Conservation (phyloP, 108 stramenopile genomes). For the Hondaea fermentalgiana region DNA sequence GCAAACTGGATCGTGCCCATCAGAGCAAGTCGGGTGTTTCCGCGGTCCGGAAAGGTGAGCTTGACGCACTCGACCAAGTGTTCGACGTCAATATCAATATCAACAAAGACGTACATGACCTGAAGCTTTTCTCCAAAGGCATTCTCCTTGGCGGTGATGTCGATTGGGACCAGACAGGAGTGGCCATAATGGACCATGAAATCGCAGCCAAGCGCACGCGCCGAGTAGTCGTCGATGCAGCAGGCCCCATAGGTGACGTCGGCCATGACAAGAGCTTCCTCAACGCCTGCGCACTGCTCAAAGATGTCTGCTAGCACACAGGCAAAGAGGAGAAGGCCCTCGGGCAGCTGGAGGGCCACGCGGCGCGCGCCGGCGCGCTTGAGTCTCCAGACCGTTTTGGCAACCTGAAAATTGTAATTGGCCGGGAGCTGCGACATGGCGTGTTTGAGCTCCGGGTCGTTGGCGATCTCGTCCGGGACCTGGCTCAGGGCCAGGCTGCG, state of each 20-base stretch:
- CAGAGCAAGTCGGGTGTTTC: constrained; percentile 26
- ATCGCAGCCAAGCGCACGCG: constrained; percentile 73
- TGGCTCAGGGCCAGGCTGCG: neutral
- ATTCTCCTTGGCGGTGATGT: constrained; percentile 48
- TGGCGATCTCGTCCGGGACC: constrained; percentile 5
- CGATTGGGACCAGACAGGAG: constrained; percentile 87
- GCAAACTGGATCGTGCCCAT: constrained; percentile 80
- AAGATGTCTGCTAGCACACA: constrained; percentile 85
- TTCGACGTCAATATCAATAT: constrained; percentile 77
- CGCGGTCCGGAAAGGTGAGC: neutral
- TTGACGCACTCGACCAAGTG: constrained; percentile 70
- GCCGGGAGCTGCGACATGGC: constrained; percentile 34
- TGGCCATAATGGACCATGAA: constrained; percentile 95
- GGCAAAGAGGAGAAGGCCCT: constrained; percentile 89
- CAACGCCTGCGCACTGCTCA: constrained; percentile 49
- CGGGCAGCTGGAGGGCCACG: constrained; percentile 93
- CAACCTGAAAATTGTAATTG: constrained; percentile 61
- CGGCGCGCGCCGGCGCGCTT: constrained; percentile 40
- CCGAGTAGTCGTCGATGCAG: constrained; percentile 91
- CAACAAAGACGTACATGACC: constrained; percentile 94
- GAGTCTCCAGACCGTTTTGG: constrained; percentile 77
- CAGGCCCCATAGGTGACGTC: constrained; percentile 99
- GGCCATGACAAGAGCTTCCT: constrained; percentile 69
- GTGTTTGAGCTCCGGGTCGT: constrained; percentile 16
- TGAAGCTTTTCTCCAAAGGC: constrained; percentile 35